Percentiles rank a stretch among this genome's conserved stretches.
Evolutionary conservation across 441 rosid genomes (phyloP).

Genomic region (Populus tomentosa): DNA sequence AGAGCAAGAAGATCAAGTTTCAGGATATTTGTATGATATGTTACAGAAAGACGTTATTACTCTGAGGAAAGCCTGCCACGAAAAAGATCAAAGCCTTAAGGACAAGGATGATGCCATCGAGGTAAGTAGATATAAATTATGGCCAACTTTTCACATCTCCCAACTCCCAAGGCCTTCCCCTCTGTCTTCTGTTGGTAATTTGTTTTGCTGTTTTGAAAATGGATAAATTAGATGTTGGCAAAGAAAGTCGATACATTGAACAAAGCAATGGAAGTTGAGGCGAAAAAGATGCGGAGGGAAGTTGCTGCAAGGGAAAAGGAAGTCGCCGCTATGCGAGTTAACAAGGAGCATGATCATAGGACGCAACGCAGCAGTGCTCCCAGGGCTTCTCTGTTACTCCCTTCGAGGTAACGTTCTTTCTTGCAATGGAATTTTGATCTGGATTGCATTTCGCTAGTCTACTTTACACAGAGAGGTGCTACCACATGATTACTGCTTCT

Average conservation of each 20-base stretch:
- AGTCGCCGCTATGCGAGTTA: conserved; percentile 41
- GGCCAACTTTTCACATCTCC: neutral
- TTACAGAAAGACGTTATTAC: conserved; percentile 46
- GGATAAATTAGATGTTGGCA: conserved; percentile 38
- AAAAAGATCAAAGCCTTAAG: conserved; percentile 41
- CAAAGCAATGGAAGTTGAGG: conserved; percentile 54
- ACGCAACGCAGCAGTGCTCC: conserved; percentile 23
- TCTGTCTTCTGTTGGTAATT: conserved; percentile 1
- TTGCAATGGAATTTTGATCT: neutral
- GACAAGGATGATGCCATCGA: conserved; percentile 53
- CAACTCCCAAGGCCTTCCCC: neutral
- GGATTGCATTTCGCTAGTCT: neutral
- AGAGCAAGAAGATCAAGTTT: conserved; percentile 34
- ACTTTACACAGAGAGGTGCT: neutral
- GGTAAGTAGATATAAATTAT: conserved; percentile 22
- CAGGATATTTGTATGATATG: conserved; percentile 45
- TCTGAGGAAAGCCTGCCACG: conserved; percentile 38
- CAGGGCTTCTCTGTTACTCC: conserved; percentile 19
- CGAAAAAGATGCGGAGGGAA: conserved; percentile 49
- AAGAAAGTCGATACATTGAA: conserved; percentile 53
- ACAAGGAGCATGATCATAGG: conserved; percentile 34
- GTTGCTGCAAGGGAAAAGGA: conserved; percentile 52
- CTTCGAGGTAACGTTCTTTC: conserved; percentile 26
- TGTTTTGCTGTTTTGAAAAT: conserved; percentile 3
- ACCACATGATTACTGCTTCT: neutral